phyloP scores from a whole-genome alignment of 2,329 filamentous ascomycete genomes.

The Neoscytalidium dimidiatum region DNA sequence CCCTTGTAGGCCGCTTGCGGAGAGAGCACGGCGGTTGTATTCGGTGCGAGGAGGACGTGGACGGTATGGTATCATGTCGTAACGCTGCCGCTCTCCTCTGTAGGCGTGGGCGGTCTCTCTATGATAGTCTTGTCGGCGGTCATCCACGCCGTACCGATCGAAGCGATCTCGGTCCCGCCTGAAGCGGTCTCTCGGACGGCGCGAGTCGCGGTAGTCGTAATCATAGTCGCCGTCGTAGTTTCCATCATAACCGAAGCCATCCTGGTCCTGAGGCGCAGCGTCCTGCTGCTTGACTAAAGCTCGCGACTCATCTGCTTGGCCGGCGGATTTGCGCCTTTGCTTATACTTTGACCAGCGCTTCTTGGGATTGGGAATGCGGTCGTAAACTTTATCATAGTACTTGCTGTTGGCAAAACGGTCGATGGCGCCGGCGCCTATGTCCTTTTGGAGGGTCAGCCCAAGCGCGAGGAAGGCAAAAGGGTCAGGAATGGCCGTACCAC shows the following conservation, averaged over 20 bases:
- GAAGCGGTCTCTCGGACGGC: not conserved
- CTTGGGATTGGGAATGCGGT: constrained; percentile 14
- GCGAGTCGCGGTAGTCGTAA: not conserved
- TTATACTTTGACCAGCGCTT: not conserved
- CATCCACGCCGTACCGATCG: not conserved
- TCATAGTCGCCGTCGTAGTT: not conserved
- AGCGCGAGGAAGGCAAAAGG: not conserved
- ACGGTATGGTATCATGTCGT: not conserved
- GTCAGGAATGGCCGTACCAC: not conserved
- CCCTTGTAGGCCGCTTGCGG: constrained; percentile 7
- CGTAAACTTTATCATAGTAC: constrained; percentile 15
- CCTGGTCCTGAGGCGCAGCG: not conserved
- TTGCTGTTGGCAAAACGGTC: constrained; percentile 17
- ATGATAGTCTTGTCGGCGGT: not conserved
- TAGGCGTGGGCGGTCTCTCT: not conserved
- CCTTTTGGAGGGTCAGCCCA: not conserved
- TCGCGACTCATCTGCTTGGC: constrained; percentile 3
- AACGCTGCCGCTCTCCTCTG: not conserved
- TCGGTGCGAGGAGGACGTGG: not conserved
- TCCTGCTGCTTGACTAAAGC: not conserved
- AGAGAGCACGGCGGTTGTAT: constrained; percentile 14
- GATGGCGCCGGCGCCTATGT: constrained; percentile 18
- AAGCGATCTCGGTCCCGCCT: constrained; percentile 2
- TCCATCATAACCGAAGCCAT: constrained; percentile 3
- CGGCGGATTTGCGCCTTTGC: constrained; percentile 15